These are phyloP conservation scores for Diaporthe sp. DNA, from an alignment of 2,329 filamentous ascomycete genomes.

Conservation along the genomic window DNA sequence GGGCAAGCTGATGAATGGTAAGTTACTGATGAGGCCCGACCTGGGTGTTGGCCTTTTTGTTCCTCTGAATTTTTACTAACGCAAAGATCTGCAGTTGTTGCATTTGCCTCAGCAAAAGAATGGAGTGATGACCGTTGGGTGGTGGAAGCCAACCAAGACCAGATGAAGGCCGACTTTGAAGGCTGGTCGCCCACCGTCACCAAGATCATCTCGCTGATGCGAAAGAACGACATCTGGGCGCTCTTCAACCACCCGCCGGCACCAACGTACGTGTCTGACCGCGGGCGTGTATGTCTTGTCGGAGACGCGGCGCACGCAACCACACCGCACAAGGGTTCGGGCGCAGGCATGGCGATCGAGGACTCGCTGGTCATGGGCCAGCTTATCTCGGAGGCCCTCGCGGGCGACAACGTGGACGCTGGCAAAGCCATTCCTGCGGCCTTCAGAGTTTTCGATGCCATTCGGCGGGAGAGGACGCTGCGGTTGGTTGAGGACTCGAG, in stretches of 20 bases:
- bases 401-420: slow-evolving; percentile 43
- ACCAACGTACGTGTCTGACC: slow-evolving; percentile 53
- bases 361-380: slow-evolving; percentile 43
- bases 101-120: slow-evolving; percentile 45
- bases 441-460: slow-evolving; percentile 57
- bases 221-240: slow-evolving; percentile 54
- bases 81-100: slow-evolving; percentile 61
- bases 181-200: slow-evolving; percentile 51
- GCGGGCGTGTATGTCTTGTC: slow-evolving; percentile 41
- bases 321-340: slow-evolving; percentile 45
- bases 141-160: slow-evolving; percentile 34
- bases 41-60: slow-evolving; percentile 46
- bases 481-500: slow-evolving; percentile 65
- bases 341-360: slow-evolving; percentile 45
- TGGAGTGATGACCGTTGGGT: slow-evolving; percentile 40
- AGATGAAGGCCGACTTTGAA: slow-evolving; percentile 49
- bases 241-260: slow-evolving; percentile 62
- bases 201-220: slow-evolving; percentile 51
- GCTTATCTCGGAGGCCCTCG: slow-evolving; percentile 41
- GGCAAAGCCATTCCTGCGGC: slow-evolving; percentile 60
- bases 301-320: slow-evolving; percentile 45
- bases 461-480: slow-evolving; percentile 63
- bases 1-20: slow-evolving; percentile 43
- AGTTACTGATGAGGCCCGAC: not conserved
- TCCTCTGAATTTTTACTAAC: not conserved